A percentile compares a stretch with the other conserved stretches of the same genome.
Conservation (phyloP, 2,329 filamentous ascomycete species). For the Domatiomyces globalis region DNA sequence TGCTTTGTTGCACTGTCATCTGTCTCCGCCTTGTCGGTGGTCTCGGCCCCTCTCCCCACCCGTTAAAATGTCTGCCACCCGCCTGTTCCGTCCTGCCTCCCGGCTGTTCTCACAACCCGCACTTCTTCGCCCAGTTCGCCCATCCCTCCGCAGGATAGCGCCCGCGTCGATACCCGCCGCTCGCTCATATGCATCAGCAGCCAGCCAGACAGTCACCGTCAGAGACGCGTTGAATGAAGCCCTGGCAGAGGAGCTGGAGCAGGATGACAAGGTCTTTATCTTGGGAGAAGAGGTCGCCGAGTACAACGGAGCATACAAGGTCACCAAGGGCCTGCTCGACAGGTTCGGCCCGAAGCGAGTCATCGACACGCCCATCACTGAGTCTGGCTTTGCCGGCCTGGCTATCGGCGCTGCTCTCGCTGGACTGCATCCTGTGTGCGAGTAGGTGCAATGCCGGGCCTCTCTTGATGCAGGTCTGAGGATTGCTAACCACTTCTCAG, state of each 20-base stretch:
- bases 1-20: not conserved
- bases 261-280: constrained; percentile 87
- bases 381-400: constrained; percentile 87
- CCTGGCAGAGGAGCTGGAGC: constrained; percentile 90
- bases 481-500: constrained; percentile 51
- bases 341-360: constrained; percentile 94
- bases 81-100: constrained; percentile 50
- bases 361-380: constrained; percentile 96
- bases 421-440: constrained; percentile 67
- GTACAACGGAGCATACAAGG: constrained; percentile 92
- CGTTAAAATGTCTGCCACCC: constrained; percentile 41
- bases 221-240: constrained; percentile 96
- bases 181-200: constrained; percentile 43
- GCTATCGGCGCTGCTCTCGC: constrained; percentile 89
- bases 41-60: constrained; percentile 28
- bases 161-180: constrained; percentile 34
- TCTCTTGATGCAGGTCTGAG: not conserved
- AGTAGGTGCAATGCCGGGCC: constrained; percentile 44
- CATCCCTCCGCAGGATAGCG: constrained; percentile 20
- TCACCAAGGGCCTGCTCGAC: constrained; percentile 93
- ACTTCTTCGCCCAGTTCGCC: constrained; percentile 38
- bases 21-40: not conserved
- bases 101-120: constrained; percentile 44
- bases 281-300: constrained; percentile 97
- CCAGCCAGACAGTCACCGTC: constrained; percentile 86